Conservation (phyloP, 2,329 filamentous ascomycete species). For the Alternaria ventricosa region DNA sequence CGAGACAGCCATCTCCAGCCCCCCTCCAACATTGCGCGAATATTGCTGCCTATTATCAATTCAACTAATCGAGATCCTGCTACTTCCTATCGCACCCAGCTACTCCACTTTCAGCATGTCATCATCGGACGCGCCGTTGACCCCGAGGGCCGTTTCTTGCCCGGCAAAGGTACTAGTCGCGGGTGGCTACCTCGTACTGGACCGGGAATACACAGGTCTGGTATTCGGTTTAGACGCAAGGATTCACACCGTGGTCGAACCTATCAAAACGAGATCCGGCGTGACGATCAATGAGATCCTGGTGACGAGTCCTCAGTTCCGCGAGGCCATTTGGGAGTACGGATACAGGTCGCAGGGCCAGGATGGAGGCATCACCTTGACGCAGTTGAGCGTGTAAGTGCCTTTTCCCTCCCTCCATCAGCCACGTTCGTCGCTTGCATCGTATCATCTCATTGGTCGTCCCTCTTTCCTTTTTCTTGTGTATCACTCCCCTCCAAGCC, state of each 20-base stretch:
- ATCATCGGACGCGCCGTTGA: conserved; percentile 19
- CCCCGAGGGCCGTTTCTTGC: conserved; percentile 70
- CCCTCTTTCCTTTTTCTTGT: neutral
- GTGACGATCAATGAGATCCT: conserved; percentile 73
- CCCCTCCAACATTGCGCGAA: conserved; percentile 23
- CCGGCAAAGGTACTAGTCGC: conserved; percentile 96
- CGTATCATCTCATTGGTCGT: neutral
- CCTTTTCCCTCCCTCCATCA: neutral
- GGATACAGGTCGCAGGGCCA: conserved; percentile 73
- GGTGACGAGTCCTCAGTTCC: conserved; percentile 91
- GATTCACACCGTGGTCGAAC: conserved; percentile 66
- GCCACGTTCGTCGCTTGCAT: neutral
- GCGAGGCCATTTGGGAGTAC: conserved; percentile 87
- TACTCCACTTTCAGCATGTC: conserved; percentile 18
- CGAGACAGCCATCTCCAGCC: conserved; percentile 21
- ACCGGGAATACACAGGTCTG: conserved; percentile 80
- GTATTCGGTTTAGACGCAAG: conserved; percentile 70
- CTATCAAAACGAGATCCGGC: conserved; percentile 64
- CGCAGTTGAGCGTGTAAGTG: conserved; percentile 78
- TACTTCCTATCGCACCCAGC: conserved; percentile 14
- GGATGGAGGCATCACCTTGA: conserved; percentile 80
- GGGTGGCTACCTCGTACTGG: conserved; percentile 93
- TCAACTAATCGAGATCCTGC: conserved; percentile 4
- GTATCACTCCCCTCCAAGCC: neutral
- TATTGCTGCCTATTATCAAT: conserved; percentile 20